Evolutionary conservation across 176 grass and related monocot genomes (phyloP), one percentile per base, ranked within the genome.

Genomic region (Otatea glauca): DNA sequence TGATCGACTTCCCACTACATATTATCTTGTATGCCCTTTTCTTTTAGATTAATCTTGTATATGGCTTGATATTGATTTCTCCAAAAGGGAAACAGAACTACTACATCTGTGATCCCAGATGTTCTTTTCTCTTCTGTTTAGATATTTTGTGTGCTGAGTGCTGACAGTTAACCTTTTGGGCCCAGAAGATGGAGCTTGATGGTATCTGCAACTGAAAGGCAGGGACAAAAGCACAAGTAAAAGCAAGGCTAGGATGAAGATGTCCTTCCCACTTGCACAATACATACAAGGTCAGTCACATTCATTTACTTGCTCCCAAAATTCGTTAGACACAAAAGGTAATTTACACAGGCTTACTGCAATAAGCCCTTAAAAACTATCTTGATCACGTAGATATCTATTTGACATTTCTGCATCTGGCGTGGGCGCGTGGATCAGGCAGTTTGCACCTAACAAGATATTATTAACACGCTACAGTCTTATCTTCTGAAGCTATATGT

Each of bases 221-320:
- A 5, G 6, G 25, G 29, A n/a, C 24, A 65, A 35, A 49, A 35
- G 42, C 21, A 45, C 24, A 49, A 44, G 10, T 32, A 27, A 11
- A 42, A 13, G 7, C 43, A 34, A 2, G 0, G 23, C 25, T 27
- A 21, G 68, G 24, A 16, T 64, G 67, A 39, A 34, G 47, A 21
- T 84, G 66, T 59, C 44, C 53, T 51, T 62, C 7, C 62, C 63
- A 81, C 23, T 75, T 80, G 62, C 10, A 74, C 35, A 20, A 61
- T 37, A 17, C 27, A 69, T 75, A 74, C 62, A 63, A 35, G 32
- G 39, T 39, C 16, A 6, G 32, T 25, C 23, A 15, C 65, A 62
- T 35, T 85, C 6, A 44, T 53, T 8, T 51, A 50, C 62, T 76
- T 76, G 44, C 63, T 69, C 62, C 55, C 37, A 65, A 13, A 43